Base-by-base conservation (phyloP, 495 filamentous ascomycete species). In the Elasticomyces elasticus region DNA sequence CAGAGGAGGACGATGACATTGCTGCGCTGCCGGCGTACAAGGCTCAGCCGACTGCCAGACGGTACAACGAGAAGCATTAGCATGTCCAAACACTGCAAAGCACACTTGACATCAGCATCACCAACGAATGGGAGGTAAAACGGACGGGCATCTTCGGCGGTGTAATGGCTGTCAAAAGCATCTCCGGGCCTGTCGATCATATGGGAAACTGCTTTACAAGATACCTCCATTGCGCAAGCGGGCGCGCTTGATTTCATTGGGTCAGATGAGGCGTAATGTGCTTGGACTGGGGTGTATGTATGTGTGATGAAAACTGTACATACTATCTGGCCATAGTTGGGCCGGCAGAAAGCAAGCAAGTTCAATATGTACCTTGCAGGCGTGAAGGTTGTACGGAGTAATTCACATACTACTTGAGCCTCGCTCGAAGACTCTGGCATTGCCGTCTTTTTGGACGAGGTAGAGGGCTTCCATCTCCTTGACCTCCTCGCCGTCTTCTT, bases 391-490 rank as follows among this genome's bases (percentile, higher is more conserved):
- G 30, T 24, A 26, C 46, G 7, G 22, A 2, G 3, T 2, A 5
- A 5, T 31, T 26, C 24, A 49, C n/a, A 30, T 31, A 12, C 11
- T 23, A 43, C 37, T 20, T 13, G 33, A 2, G 15, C 62, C 60
- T 31, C 62, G 54, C 41, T 58, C 59, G 38, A 61, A 66, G 15
- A 66, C 64, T 35, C 58, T 60, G 15, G 55, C 64, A 10, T 80
- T 78, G n/a, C 86, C 86, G 69, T 94, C 85, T 15, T 77, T 76
- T 37, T 79, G 77, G 27, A 95, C 79, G 58, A 82, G 81, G 69
- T 94, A 96, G 66, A 96, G 65, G 56, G 84, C 79, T 67, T 96
- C 90, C 58, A 72, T 79, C 25, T 59, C 64, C 41, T 48, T 85
- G 81, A 54, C 80, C 25, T n/a, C 56, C 56, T 44, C 40, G 13